These are phyloP conservation scores for Hanseniaspora meyeri DNA, from an alignment of 805 yeast genomes.

Conservation along the genomic window DNA sequence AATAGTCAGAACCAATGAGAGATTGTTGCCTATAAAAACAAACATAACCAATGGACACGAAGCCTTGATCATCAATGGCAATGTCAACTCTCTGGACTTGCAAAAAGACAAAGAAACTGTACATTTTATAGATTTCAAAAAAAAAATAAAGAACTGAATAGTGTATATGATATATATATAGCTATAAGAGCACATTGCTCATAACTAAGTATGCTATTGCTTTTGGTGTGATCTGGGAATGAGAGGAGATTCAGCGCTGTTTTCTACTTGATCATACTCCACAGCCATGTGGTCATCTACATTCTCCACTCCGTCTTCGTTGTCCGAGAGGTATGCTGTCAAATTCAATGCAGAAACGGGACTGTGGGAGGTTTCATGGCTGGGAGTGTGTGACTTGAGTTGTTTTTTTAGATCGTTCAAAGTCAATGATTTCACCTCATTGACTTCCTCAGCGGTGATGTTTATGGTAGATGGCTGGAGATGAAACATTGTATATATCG, in stretches of 20 bases:
- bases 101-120: slow-evolving; percentile 24
- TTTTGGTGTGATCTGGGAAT: not conserved
- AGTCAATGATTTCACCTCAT: not conserved
- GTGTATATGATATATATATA: not conserved
- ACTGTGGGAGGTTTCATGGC: not conserved
- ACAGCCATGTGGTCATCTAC: not conserved
- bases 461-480: slow-evolving; percentile 7
- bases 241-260: not conserved
- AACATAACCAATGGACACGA: slow-evolving; percentile 22
- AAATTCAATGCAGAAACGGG: not conserved
- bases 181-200: slow-evolving; percentile 14
- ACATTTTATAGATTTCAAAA: slow-evolving; percentile 21
- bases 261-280: not conserved
- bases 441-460: not conserved
- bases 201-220: not conserved
- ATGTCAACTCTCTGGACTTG: slow-evolving; percentile 22
- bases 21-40: slow-evolving; percentile 23
- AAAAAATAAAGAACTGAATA: slow-evolving; percentile 20
- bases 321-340: not conserved
- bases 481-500: not conserved
- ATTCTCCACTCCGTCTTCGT: not conserved
- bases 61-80: slow-evolving; percentile 2
- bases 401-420: not conserved
- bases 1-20: slow-evolving; percentile 18
- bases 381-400: not conserved